phyloP scores from a whole-genome alignment of 306 rosid genomes.

The Alnus glutinosa region DNA sequence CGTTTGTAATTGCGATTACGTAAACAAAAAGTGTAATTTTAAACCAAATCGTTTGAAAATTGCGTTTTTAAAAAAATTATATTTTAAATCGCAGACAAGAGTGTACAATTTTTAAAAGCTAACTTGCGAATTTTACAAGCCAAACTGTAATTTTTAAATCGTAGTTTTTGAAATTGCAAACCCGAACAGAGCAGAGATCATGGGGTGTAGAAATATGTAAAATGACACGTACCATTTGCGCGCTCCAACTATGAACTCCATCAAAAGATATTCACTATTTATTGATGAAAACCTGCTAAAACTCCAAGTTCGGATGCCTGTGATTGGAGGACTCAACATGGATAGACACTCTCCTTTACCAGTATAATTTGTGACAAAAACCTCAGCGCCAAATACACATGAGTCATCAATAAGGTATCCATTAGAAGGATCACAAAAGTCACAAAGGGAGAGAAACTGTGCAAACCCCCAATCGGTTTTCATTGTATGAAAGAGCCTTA shows the following conservation, averaged over 20 bases:
- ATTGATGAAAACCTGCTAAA: not conserved
- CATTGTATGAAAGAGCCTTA: not conserved
- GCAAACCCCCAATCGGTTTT: constrained; percentile 3
- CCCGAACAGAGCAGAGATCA: too few relatives aligned
- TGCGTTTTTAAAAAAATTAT: too few relatives aligned
- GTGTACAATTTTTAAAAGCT: too few relatives aligned
- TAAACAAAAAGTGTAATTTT: too few relatives aligned
- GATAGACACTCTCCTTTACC: constrained; percentile 9
- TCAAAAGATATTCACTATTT: not conserved
- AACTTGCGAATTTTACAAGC: too few relatives aligned
- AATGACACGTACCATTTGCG: constrained; percentile 6
- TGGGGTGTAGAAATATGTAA: not conserved
- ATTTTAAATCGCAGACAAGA: too few relatives aligned
- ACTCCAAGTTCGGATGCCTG: not conserved
- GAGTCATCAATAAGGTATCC: constrained; percentile 23
- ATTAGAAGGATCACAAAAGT: not conserved
- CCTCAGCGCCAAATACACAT: constrained; percentile 12
- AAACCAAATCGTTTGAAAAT: too few relatives aligned
- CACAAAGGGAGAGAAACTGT: not conserved
- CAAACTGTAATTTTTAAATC: too few relatives aligned
- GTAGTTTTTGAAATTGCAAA: too few relatives aligned
- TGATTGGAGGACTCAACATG: not conserved
- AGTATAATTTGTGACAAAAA: constrained; percentile 7
- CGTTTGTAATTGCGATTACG: too few relatives aligned
- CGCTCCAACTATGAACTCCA: not conserved